Percentiles rank a stretch among this genome's conserved stretches.
Conservation (phyloP, 805 yeast species). For the Zygoascus tannicola region DNA sequence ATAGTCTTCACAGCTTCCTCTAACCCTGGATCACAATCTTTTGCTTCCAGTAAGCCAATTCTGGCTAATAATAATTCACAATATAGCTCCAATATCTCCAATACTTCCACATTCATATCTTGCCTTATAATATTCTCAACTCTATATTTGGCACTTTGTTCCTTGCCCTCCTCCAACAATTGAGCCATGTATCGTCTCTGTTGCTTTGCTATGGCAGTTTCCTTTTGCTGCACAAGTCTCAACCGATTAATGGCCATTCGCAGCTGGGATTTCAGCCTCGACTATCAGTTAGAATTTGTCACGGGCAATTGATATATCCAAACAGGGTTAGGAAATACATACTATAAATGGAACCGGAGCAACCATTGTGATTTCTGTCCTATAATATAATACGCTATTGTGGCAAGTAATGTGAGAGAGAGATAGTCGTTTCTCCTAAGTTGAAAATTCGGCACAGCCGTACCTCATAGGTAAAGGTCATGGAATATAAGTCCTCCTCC, state of each 20-base stretch:
- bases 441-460: background rate
- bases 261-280: slow-evolving; percentile 26
- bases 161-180: slow-evolving; percentile 57
- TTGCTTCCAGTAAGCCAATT: slow-evolving; percentile 43
- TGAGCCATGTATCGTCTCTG: slow-evolving; percentile 66
- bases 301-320: background rate
- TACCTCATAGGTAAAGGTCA: too few species aligned
- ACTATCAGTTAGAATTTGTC: slow-evolving; percentile 1
- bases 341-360: background rate
- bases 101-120: slow-evolving; percentile 67
- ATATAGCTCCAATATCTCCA: slow-evolving; percentile 72
- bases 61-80: slow-evolving; percentile 76
- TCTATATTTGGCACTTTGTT: slow-evolving; percentile 71
- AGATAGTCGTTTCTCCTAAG: background rate
- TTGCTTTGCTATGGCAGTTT: slow-evolving; percentile 65
- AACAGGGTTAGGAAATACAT: too few species aligned
- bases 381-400: too few species aligned
- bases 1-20: slow-evolving; percentile 67
- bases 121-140: slow-evolving; percentile 79
- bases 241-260: slow-evolving; percentile 67
- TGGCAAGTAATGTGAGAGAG: background rate
- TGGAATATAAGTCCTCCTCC: background rate
- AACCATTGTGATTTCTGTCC: background rate
- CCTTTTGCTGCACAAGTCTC: slow-evolving; percentile 63
- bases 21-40: slow-evolving; percentile 46